Evolutionary conservation across 495 filamentous ascomycete genomes (phyloP), one percentile per base, ranked within the genome.

Genomic region (Aspergillus leporis): DNA sequence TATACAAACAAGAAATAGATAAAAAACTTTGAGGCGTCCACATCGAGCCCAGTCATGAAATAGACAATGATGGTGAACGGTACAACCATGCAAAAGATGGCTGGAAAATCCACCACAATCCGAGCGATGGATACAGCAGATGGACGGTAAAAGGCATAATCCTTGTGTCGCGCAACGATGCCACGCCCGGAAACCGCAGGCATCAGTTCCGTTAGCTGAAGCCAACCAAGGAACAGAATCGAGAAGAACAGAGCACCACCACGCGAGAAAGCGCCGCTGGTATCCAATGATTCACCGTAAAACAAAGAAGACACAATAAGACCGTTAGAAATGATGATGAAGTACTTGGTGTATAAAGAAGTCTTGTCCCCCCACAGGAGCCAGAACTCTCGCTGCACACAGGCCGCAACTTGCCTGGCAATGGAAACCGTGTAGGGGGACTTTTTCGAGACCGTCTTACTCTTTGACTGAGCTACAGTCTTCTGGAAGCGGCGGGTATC

Each of bases 71-170:
- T 74, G 22, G 79, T 77, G 55, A 91, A 91, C 7, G 86, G 74
- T 10, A 82, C 73, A 13, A 86, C 83, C 74, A 89, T 85, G 18
- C 81, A 69, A 28, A 89, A 74, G 21, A 90, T 70, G 2, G 89
- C 68, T 0, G 89, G 89, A 53, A 92, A 78, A 64, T 92, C 89
- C 19, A 83, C 75, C 10, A 91, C 69, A 12, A 90, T 83, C 49
- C 87, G 81, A 13, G 86, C 87, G 48, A 92, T 81, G 1, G 75
- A 74, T 48, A 91, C 85, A 43, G 89, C 89, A 48, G 87, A 89
- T 0, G 89, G 89, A 38, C 87, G 82, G 67, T 91, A 90, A 71
- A 92, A 91, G n/a, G 88, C 88, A 60, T 89, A 92, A 38, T 87
- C 83, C 47, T 84, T 82, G 64, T 90, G 87, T 23, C 85, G 75